Conservation (phyloP, 495 filamentous ascomycete genomes). For the Neurospora sp. region DNA sequence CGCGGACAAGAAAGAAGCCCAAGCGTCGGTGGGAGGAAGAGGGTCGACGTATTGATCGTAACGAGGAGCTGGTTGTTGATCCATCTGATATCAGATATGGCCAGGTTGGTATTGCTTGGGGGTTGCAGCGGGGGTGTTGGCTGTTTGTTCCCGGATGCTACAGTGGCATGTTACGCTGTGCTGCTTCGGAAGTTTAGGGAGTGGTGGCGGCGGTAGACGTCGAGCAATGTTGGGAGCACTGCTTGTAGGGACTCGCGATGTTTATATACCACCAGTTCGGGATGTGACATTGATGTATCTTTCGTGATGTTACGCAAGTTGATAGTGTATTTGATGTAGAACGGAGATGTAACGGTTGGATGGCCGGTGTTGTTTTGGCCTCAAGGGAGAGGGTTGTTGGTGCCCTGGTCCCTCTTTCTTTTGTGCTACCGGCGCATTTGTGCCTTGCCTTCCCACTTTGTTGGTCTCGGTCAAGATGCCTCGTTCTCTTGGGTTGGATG, state of each 20-base stretch:
- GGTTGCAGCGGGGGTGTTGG: background rate
- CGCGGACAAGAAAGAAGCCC: constrained; percentile 15
- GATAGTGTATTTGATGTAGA: background rate
- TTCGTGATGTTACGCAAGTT: background rate
- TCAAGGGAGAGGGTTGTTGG: background rate
- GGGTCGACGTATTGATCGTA: constrained; percentile 16
- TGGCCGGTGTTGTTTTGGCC: background rate
- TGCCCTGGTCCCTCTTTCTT: background rate
- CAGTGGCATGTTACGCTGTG: background rate
- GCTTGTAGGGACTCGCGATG: background rate
- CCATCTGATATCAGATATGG: background rate
- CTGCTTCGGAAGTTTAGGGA: background rate
- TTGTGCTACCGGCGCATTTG: background rate
- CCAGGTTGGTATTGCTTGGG: background rate
- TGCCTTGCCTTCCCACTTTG: background rate
- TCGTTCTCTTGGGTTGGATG: background rate
- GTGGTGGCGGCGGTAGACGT: background rate
- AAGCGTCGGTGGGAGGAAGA: constrained; percentile 12
- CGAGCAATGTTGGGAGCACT: background rate
- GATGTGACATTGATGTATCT: background rate
- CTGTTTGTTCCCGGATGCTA: background rate
- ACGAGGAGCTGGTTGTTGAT: background rate
- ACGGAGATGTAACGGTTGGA: background rate
- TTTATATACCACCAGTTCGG: background rate
- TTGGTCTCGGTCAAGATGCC: background rate